Conservation (phyloP, 208 protist species). For the Crithidia bombi region DNA sequence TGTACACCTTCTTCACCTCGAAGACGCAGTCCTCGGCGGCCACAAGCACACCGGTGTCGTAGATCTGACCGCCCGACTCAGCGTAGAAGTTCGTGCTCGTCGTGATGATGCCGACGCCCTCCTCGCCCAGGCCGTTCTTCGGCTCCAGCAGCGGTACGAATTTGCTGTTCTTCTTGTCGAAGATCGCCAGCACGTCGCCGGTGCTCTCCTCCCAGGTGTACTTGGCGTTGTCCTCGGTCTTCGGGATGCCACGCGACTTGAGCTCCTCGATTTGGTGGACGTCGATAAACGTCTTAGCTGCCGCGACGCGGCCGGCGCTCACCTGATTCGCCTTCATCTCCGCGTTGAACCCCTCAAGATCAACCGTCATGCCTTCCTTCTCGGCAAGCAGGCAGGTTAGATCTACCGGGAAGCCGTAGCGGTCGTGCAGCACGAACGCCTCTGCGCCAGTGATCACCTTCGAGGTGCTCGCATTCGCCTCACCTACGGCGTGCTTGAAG, state of each 20-base stretch:
- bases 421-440: constrained; percentile 95
- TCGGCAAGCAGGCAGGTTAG: constrained; percentile 97
- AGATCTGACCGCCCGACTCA: constrained; percentile 98
- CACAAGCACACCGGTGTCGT: constrained; percentile 94
- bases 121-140: constrained; percentile 49
- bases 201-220: constrained; percentile 93
- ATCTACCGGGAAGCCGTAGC: constrained; percentile 98
- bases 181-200: constrained; percentile 81
- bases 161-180: constrained; percentile 73
- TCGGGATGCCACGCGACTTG: constrained; percentile 68
- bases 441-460: constrained; percentile 86
- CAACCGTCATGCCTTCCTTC: constrained; percentile 92
- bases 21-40: constrained; percentile 77
- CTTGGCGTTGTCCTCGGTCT: constrained; percentile 95
- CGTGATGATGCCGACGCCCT: constrained; percentile 92
- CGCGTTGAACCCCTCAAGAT: constrained; percentile 85
- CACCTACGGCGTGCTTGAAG: constrained; percentile 86
- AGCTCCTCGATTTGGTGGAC: constrained; percentile 87
- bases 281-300: constrained; percentile 86
- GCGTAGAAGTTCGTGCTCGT: constrained; percentile 98
- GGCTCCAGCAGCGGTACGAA: constrained; percentile 73
- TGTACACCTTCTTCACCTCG: constrained; percentile 93
- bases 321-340: constrained; percentile 87
- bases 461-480: constrained; percentile 56
- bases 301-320: constrained; percentile 59